Conservation (phyloP, 1,284 basidiomycete genomes). For the Moesziomyces parantarcticus region DNA sequence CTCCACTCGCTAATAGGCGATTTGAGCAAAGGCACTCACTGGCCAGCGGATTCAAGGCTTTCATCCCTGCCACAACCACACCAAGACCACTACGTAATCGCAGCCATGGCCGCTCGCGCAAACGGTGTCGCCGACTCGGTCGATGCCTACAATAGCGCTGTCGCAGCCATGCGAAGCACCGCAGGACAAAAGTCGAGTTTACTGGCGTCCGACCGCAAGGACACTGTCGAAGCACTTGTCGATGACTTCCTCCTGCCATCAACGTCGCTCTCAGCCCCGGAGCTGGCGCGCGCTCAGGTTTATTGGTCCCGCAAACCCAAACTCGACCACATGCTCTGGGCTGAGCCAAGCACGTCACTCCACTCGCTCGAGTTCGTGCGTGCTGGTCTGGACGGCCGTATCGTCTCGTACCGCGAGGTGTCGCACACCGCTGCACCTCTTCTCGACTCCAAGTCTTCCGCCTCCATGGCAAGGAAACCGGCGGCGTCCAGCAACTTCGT, state of each 20-base stretch:
- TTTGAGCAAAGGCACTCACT: too few relatives aligned
- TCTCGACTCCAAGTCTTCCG: constrained; percentile 66
- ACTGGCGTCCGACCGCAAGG: background rate
- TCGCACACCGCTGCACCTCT: constrained; percentile 32
- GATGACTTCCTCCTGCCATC: constrained; percentile 34
- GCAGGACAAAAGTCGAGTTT: background rate
- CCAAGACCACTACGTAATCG: background rate
- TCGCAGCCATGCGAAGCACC: constrained; percentile 18
- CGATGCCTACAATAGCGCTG: constrained; percentile 30
- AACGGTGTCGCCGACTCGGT: constrained; percentile 5
- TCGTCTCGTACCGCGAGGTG: constrained; percentile 58
- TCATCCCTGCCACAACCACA: too few relatives aligned
- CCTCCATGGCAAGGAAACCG: constrained; percentile 84
- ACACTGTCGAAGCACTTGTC: constrained; percentile 24
- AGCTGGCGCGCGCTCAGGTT: constrained; percentile 32
- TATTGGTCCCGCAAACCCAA: constrained; percentile 48
- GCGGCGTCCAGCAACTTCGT: constrained; percentile 81
- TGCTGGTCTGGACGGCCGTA: constrained; percentile 60
- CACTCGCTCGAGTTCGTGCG: constrained; percentile 62
- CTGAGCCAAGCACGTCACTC: constrained; percentile 49
- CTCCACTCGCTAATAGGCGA: background rate
- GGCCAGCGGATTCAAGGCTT: background rate
- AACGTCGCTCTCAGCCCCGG: constrained; percentile 12
- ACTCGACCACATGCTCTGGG: constrained; percentile 52
- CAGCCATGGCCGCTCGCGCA: constrained; percentile 14